These are phyloP conservation scores for Aspergillus hancockii DNA, from an alignment of 495 filamentous ascomycete species.

Conservation along the genomic window DNA sequence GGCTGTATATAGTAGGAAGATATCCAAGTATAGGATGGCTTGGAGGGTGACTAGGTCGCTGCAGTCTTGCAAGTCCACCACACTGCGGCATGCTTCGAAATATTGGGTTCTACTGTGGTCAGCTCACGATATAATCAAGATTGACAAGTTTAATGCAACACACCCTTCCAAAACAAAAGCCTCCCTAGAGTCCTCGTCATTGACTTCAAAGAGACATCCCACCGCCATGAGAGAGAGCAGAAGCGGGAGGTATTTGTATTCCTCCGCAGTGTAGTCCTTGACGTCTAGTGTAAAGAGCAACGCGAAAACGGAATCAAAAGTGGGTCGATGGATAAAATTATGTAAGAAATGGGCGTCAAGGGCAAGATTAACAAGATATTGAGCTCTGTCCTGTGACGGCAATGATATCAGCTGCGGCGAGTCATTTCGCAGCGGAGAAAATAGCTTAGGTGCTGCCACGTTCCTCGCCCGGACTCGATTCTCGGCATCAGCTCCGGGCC, in stretches of 20 bases:
- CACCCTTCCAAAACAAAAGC: conserved; percentile 7
- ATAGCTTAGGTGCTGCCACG: conserved; percentile 5
- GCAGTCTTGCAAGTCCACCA: conserved; percentile 13
- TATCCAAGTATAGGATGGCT: conserved; percentile 19
- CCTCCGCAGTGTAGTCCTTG: conserved; percentile 11
- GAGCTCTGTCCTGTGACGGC: conserved; percentile 8
- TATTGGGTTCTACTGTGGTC: conserved; percentile 10
- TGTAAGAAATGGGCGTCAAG: conserved; percentile 13
- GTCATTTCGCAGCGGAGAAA: neutral
- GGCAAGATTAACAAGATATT: conserved; percentile 5
- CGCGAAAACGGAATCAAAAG: conserved; percentile 9
- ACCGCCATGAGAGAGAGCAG: conserved; percentile 15
- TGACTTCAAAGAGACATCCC: conserved; percentile 8
- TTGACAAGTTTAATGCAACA: neutral
- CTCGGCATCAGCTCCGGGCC: conserved; percentile 11
- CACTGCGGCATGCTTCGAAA: conserved; percentile 9
- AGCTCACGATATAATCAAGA: neutral
- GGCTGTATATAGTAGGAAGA: conserved; percentile 9
- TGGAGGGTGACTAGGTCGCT: conserved; percentile 12
- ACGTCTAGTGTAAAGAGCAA: conserved; percentile 11
- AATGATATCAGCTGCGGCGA: neutral
- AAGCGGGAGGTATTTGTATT: conserved; percentile 8
- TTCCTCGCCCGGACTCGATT: conserved; percentile 7
- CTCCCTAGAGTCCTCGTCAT: neutral
- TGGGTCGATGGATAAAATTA: conserved; percentile 12